Evolutionary conservation across 192 early-diverging fungal genomes (phyloP).

Genomic region (Coemansia sp.): DNA sequence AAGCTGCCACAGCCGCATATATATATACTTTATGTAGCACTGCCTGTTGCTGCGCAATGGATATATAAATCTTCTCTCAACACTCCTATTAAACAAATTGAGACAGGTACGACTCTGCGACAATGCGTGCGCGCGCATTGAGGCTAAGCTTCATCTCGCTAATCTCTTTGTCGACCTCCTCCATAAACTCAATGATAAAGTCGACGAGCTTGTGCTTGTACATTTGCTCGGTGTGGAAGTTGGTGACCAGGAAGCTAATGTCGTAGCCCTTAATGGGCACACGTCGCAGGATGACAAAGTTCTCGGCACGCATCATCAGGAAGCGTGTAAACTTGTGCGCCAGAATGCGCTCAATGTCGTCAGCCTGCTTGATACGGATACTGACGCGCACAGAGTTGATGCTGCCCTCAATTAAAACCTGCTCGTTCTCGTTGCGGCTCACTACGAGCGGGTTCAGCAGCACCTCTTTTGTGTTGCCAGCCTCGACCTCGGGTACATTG

Average conservation of each 20-base stretch:
- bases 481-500: slow-evolving; percentile 98
- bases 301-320: slow-evolving; percentile 95
- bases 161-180: slow-evolving; percentile 99
- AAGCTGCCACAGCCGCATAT: too few species aligned
- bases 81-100: slow-evolving; percentile 37
- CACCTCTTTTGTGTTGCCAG: slow-evolving; percentile 73
- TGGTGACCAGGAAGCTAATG: slow-evolving; percentile 95
- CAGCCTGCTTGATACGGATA: slow-evolving; percentile 97
- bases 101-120: slow-evolving; percentile 71
- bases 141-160: slow-evolving; percentile 97
- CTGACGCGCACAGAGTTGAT: slow-evolving; percentile 92
- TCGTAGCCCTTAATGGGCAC: slow-evolving; percentile 95
- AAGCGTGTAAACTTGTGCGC: slow-evolving; percentile 98
- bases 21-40: too few species aligned
- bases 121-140: slow-evolving; percentile 86
- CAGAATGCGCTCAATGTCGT: slow-evolving; percentile 92
- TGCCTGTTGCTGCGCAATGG: too few species aligned
- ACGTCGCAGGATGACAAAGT: slow-evolving; percentile 88
- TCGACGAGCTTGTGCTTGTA: slow-evolving; percentile 99
- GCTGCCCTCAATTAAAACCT: slow-evolving; percentile 86
- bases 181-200: slow-evolving; percentile 99
- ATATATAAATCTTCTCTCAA: not conserved
- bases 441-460: slow-evolving; percentile 83
- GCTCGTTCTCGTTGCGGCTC: slow-evolving; percentile 88
- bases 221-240: slow-evolving; percentile 98